These are phyloP conservation scores for Modicella reniformis DNA, from an alignment of 371 early-diverging fungal species.

Conservation along the genomic window DNA sequence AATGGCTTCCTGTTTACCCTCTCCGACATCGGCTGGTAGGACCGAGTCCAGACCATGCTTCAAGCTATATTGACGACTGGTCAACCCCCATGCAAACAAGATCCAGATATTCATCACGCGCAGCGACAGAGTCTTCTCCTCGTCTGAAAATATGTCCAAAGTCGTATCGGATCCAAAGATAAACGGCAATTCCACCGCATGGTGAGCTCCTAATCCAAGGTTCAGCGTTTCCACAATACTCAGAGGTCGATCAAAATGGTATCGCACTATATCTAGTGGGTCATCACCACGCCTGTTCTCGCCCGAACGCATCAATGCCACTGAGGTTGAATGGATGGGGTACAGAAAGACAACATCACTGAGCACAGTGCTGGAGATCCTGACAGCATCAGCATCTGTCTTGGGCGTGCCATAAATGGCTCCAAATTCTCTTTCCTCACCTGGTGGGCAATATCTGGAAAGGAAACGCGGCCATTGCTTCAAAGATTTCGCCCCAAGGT, in stretches of 20 bases:
- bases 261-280: constrained; percentile 33
- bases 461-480: constrained; percentile 51
- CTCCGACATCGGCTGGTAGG: constrained; percentile 44
- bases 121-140: constrained; percentile 33
- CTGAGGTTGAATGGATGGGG: constrained; percentile 39
- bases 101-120: constrained; percentile 40
- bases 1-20: constrained; percentile 36
- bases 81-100: constrained; percentile 50
- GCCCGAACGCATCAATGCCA: constrained; percentile 17
- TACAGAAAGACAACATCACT: constrained; percentile 48
- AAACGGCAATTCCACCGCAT: constrained; percentile 45
- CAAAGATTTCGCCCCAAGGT: constrained; percentile 31
- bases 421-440: constrained; percentile 45
- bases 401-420: constrained; percentile 41
- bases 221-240: constrained; percentile 43
- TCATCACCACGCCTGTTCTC: neutral
- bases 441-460: constrained; percentile 42
- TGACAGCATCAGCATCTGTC: constrained; percentile 42
- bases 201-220: constrained; percentile 43
- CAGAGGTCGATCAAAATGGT: constrained; percentile 46
- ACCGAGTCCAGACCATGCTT: constrained; percentile 30
- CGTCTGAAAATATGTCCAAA: constrained; percentile 28
- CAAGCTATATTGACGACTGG: constrained; percentile 29
- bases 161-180: constrained; percentile 40
- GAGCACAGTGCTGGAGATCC: constrained; percentile 37